phyloP scores from a whole-genome alignment of 1,284 basidiomycete genomes.

The Pisolithus thermaeus region DNA sequence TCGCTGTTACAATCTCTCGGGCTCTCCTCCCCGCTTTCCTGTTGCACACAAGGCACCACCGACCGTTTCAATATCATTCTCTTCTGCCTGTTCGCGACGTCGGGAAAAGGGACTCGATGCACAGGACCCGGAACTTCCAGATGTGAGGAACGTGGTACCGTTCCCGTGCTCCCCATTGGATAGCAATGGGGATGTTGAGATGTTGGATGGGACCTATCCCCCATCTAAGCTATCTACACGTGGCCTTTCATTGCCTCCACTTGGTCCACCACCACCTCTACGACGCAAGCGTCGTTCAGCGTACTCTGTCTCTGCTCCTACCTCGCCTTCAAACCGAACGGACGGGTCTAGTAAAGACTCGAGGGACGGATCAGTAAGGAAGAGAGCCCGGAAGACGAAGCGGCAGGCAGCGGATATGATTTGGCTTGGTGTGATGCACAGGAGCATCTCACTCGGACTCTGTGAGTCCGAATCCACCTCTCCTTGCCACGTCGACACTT shows the following conservation, averaged over 20 bases:
- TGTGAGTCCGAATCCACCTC: not conserved
- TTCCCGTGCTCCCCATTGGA: constrained; percentile 19
- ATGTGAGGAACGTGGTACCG: constrained; percentile 28
- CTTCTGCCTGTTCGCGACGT: constrained; percentile 24
- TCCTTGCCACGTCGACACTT: not conserved
- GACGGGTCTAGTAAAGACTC: constrained; percentile 4
- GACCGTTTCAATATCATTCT: constrained; percentile 27
- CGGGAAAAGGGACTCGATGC: constrained; percentile 2
- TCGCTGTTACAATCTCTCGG: constrained; percentile 7
- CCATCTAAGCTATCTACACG: not conserved
- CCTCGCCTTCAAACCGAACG: constrained; percentile 5
- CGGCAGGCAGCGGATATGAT: constrained; percentile 33
- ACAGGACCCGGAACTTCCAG: constrained; percentile 21
- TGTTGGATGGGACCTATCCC: constrained; percentile 23
- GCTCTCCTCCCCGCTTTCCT: constrained; percentile 14
- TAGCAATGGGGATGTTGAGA: constrained; percentile 22
- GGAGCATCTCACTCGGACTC: constrained; percentile 30
- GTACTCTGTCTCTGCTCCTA: constrained; percentile 18
- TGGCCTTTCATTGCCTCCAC: constrained; percentile 2
- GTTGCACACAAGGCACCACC: constrained; percentile 25
- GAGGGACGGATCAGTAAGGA: constrained; percentile 15
- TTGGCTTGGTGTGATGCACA: constrained; percentile 36
- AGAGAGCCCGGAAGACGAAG: constrained; percentile 31
- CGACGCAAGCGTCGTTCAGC: constrained; percentile 29
- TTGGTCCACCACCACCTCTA: constrained; percentile 4